A percentile compares a stretch with the other conserved stretches of the same genome.
Evolutionary conservation across 2,329 filamentous ascomycete genomes (phyloP).

Genomic region (Sphaerulina populicola): DNA sequence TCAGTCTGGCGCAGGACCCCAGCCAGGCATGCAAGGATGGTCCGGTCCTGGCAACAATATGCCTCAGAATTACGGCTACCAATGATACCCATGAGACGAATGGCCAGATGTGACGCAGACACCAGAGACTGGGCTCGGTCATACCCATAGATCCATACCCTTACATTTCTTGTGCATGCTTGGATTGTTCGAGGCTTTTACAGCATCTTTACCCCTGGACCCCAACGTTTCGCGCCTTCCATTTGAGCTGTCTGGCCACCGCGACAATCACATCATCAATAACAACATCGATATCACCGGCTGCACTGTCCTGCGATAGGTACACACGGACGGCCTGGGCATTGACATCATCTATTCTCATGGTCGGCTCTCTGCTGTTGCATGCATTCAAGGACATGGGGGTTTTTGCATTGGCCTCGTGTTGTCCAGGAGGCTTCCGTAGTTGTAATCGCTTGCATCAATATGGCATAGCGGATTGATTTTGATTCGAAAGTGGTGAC

Average conservation of each 20-base stretch:
- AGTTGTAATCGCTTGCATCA: slow-evolving; percentile 12
- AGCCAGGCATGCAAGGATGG: slow-evolving; percentile 48
- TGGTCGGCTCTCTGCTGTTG: background rate
- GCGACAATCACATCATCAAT: slow-evolving; percentile 1
- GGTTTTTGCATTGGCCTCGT: background rate
- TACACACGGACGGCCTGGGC: background rate
- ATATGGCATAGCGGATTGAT: slow-evolving; percentile 17
- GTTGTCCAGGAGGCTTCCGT: background rate
- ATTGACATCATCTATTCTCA: background rate
- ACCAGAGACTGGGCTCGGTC: slow-evolving; percentile 1
- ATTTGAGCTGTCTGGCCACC: background rate
- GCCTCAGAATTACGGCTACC: slow-evolving; percentile 31
- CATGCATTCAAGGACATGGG: background rate
- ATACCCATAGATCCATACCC: slow-evolving; percentile 5
- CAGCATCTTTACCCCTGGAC: slow-evolving; percentile 10
- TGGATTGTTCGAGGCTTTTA: slow-evolving; percentile 13
- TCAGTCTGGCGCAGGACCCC: slow-evolving; percentile 36
- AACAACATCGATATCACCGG: background rate
- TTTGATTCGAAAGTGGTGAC: slow-evolving; percentile 13
- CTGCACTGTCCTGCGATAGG: background rate
- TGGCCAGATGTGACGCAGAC: slow-evolving; percentile 3
- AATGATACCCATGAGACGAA: slow-evolving; percentile 11
- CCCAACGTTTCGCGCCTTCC: slow-evolving; percentile 3
- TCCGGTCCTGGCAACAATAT: slow-evolving; percentile 35
- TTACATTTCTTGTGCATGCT: slow-evolving; percentile 17